Evolutionary conservation across 225 moss, liverwort and hornwort genomes (phyloP).

Genomic region (Sphagnum contortum): DNA sequence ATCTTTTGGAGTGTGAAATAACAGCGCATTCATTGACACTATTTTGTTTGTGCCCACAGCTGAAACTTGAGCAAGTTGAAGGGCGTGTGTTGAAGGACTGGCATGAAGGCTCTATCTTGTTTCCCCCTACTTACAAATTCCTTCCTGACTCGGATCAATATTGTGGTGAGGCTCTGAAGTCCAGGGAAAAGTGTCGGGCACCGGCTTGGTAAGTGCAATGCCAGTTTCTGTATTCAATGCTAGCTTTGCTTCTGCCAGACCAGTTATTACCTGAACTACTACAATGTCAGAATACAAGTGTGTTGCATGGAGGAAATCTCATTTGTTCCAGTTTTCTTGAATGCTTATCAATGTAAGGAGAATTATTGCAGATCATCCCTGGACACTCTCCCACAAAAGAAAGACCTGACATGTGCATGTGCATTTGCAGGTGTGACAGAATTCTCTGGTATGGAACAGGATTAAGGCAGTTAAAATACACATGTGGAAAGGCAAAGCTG

Average conservation of each 20-base stretch:
- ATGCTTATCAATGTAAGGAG: too few species aligned
- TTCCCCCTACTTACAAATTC: slow-evolving; percentile 94
- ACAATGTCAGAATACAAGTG: too few species aligned
- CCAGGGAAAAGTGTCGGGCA: slow-evolving; percentile 73
- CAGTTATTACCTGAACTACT: too few species aligned
- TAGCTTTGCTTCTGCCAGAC: too few species aligned
- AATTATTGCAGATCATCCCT: too few species aligned
- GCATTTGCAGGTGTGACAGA: slow-evolving; percentile 63
- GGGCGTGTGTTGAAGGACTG: slow-evolving; percentile 82
- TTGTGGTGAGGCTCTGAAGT: slow-evolving; percentile 49
- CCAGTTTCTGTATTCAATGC: too few species aligned
- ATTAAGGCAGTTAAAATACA: slow-evolving; percentile 48
- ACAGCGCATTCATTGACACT: too few species aligned
- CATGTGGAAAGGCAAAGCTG: slow-evolving; percentile 58
- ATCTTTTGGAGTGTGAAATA: too few species aligned
- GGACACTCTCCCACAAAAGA: too few species aligned
- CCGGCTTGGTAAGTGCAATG: slow-evolving; percentile 63
- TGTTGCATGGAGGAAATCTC: too few species aligned
- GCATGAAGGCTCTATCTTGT: slow-evolving; percentile 68
- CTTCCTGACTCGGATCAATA: slow-evolving; percentile 65
- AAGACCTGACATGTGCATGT: too few species aligned
- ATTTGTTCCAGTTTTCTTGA: too few species aligned
- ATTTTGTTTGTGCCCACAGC: slow-evolving; percentile 19
- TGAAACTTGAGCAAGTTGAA: slow-evolving; percentile 67
- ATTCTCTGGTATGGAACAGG: slow-evolving; percentile 69